Evolutionary conservation across 1,139 yeast genomes (phyloP), one percentile per base, ranked within the genome.

Genomic region (Blastobotrys elegans): DNA sequence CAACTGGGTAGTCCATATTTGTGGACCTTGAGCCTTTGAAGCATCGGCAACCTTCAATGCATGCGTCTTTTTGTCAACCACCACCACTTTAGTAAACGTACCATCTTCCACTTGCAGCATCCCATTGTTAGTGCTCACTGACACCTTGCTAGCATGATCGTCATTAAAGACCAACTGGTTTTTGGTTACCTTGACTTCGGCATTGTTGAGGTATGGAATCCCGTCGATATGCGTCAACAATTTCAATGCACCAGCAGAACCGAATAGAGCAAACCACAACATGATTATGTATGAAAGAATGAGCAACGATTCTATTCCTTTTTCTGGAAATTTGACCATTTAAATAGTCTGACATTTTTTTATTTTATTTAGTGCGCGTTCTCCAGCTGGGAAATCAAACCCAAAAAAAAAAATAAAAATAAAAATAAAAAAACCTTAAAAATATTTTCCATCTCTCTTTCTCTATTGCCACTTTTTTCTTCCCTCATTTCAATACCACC

Each of bases 81-180:
- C 32, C 8, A 41, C 33, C 21, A n/a, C 18, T 4, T 2, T 2
- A 2, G 3, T 6, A 3, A 21, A 29, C n/a, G 20, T 2, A 21
- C 17, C 30, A 35, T 6, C 26, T 22, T 7, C 24, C 22, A 29
- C 33, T 26, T 26, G 2, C 17, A 39, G n/a, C n/a, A 22, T 6
- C 2, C 18, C 40, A 3, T 37, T 37, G 3, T 37, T 30, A 11
- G 4, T 3, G 11, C 10, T 5, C 17, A 37, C 30, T 13, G 17
- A n/a, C 21, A n/a, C 13, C 24, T 18, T 7, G 11, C 16, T 21
- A 10, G 47, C 35, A 26, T 44, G 38, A 14, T 16, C 38, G 18
- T 44, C 47, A 14, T 44, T 44, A 14, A 44, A 33, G 2, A 44
- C 39, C 26, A 44, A 16, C 13, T 17, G 22, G 8, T 16, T 21